Conservation (phyloP, 345 rosid genomes). For the Euphorbia pulcherrima region DNA sequence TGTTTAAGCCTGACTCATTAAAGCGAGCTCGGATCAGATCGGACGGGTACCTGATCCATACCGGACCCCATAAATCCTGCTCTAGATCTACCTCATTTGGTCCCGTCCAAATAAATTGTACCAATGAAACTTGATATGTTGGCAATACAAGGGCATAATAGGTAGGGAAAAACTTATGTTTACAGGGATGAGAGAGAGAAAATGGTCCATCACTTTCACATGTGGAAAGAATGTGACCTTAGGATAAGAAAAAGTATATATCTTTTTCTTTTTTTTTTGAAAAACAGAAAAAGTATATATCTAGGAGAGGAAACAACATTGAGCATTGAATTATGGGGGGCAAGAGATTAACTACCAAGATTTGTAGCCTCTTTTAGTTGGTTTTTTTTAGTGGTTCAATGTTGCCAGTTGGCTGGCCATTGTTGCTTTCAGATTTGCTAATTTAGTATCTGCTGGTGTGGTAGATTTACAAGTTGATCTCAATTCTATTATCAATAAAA, state of each 20-base stretch:
- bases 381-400: constrained; percentile 20
- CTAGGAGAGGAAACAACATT: constrained; percentile 8
- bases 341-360: not conserved
- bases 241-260: constrained; percentile 6
- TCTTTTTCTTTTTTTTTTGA: no score
- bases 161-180: no score
- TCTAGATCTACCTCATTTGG: no score
- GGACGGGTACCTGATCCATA: no score
- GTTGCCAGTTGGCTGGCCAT: constrained; percentile 1
- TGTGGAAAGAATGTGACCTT: constrained; percentile 17
- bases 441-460: constrained; percentile 20
- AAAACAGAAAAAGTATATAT: no score
- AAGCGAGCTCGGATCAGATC: no score
- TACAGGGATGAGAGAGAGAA: not conserved
- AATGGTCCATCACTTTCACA: constrained; percentile 38
- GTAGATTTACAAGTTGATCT: constrained; percentile 19
- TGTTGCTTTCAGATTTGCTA: constrained; percentile 13
- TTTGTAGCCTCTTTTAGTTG: constrained; percentile 8
- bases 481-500: not conserved
- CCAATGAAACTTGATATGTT: no score
- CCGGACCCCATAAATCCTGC: no score
- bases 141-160: no score
- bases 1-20: no score
- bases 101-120: no score
- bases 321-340: constrained; percentile 14